Percentiles rank a stretch among this genome's conserved stretches.
Evolutionary conservation across 768 basidiomycete species (phyloP).

Genomic region (Amanita brunnescens): DNA sequence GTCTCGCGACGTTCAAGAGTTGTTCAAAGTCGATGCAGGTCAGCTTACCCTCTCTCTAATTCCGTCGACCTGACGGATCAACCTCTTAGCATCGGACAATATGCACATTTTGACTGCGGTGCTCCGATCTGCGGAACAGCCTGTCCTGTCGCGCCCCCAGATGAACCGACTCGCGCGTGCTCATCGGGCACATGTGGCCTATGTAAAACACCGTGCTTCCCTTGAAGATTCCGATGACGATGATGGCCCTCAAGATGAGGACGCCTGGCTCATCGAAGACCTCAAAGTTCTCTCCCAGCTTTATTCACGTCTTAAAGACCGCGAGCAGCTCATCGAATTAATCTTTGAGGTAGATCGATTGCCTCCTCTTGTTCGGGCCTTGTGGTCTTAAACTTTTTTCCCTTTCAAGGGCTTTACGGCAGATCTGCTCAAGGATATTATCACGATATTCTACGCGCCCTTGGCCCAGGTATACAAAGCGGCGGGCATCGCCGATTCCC

Average conservation of each 20-base stretch:
- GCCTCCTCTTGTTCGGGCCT: background rate
- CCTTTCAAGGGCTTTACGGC: slow-evolving; percentile 76
- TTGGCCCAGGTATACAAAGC: slow-evolving; percentile 96
- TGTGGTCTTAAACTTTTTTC: background rate
- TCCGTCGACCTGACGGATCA: background rate
- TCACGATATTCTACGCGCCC: slow-evolving; percentile 97
- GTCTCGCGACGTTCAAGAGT: slow-evolving; percentile 78
- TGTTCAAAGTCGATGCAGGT: slow-evolving; percentile 78
- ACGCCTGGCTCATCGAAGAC: slow-evolving; percentile 96
- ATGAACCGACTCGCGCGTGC: slow-evolving; percentile 74
- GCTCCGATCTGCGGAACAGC: slow-evolving; percentile 70
- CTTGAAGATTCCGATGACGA: slow-evolving; percentile 85
- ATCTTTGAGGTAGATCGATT: slow-evolving; percentile 75
- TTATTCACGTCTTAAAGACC: slow-evolving; percentile 73
- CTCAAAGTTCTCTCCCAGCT: slow-evolving; percentile 71
- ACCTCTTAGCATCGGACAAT: slow-evolving; percentile 48
- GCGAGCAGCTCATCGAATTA: slow-evolving; percentile 85
- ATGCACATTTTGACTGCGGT: slow-evolving; percentile 74
- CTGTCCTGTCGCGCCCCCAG: slow-evolving; percentile 66
- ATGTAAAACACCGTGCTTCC: slow-evolving; percentile 49
- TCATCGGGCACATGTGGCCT: slow-evolving; percentile 70
- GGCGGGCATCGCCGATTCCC: slow-evolving; percentile 91
- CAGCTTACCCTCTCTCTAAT: slow-evolving; percentile 15
- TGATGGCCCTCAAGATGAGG: slow-evolving; percentile 87
- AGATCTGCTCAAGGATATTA: slow-evolving; percentile 93